Evolutionary conservation across 768 basidiomycete species (phyloP).

Genomic region (Leccinum incarnatum): DNA sequence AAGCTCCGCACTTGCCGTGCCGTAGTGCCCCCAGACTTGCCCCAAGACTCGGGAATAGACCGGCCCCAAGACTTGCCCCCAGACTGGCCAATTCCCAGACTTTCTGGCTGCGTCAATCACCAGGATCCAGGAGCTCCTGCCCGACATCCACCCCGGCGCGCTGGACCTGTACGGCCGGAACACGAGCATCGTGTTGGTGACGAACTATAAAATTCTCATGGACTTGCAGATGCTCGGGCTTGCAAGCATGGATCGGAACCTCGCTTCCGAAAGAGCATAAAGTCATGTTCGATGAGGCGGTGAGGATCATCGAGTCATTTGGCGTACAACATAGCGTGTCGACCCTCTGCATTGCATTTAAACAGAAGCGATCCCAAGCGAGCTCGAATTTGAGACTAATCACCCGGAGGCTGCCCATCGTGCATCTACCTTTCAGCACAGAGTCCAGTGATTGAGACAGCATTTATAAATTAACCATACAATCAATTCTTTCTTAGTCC

Average conservation of each 20-base stretch:
- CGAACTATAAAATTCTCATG: neutral
- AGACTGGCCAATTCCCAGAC: too few relatives aligned
- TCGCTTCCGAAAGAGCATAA: conserved; percentile 59
- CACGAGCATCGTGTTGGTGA: conserved; percentile 60
- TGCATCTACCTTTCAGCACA: too few relatives aligned
- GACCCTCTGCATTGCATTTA: neutral
- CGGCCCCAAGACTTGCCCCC: too few relatives aligned
- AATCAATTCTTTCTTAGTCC: too few relatives aligned
- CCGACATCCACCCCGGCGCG: conserved; percentile 38
- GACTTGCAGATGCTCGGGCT: conserved; percentile 39
- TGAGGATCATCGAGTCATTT: conserved; percentile 56
- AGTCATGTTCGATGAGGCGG: conserved; percentile 61
- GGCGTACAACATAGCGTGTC: neutral
- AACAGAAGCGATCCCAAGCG: too few relatives aligned
- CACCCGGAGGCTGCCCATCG: too few relatives aligned
- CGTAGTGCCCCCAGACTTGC: too few relatives aligned
- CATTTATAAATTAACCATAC: too few relatives aligned
- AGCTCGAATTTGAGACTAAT: too few relatives aligned
- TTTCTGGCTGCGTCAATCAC: neutral
- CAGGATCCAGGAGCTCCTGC: conserved; percentile 60
- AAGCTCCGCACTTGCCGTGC: too few relatives aligned
- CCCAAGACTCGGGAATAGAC: too few relatives aligned
- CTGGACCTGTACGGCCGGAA: conserved; percentile 73
- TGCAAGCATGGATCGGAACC: conserved; percentile 46
- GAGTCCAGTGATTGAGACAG: too few relatives aligned